Conservation (phyloP, 164 flowering plant genomes). For the Brasenia schreberi region DNA sequence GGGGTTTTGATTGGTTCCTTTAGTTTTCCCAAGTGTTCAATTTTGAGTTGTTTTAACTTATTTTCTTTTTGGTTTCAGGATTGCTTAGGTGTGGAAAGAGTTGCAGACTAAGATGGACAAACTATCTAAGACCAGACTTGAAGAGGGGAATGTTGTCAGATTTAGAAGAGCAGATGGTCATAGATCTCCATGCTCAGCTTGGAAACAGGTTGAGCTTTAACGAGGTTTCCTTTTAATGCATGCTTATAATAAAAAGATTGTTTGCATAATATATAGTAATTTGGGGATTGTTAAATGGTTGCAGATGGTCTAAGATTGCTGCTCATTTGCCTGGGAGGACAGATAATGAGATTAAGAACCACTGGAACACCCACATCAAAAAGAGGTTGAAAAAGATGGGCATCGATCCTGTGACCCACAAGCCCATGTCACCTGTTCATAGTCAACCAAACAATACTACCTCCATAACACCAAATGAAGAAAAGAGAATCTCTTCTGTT, state of each 20-base stretch:
- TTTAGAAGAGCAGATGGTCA: constrained; percentile 51
- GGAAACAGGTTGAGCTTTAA: constrained; percentile 42
- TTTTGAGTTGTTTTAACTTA: not conserved
- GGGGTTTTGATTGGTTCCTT: not conserved
- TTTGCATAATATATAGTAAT: not conserved
- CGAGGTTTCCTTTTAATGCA: too few species aligned
- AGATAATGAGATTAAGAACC: constrained; percentile 67
- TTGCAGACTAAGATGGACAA: constrained; percentile 71
- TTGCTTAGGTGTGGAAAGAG: constrained; percentile 60
- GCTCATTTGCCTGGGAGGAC: constrained; percentile 74
- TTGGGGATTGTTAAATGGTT: not conserved
- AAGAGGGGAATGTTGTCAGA: constrained; percentile 62
- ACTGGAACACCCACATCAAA: constrained; percentile 76
- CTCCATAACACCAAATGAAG: constrained; percentile 8
- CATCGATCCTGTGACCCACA: constrained; percentile 61
- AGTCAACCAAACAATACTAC: constrained; percentile 8
- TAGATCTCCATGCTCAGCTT: constrained; percentile 57
- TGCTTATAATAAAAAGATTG: not conserved
- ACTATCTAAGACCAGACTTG: constrained; percentile 58
- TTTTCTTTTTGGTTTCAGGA: constrained; percentile 22
- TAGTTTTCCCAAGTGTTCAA: not conserved
- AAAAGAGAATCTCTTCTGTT: not conserved
- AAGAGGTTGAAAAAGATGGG: constrained; percentile 67
- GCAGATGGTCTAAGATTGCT: constrained; percentile 74
- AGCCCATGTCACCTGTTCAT: constrained; percentile 17